Base-by-base conservation (phyloP, 2,329 filamentous ascomycete genomes). In the Aspergillus nomiae region DNA sequence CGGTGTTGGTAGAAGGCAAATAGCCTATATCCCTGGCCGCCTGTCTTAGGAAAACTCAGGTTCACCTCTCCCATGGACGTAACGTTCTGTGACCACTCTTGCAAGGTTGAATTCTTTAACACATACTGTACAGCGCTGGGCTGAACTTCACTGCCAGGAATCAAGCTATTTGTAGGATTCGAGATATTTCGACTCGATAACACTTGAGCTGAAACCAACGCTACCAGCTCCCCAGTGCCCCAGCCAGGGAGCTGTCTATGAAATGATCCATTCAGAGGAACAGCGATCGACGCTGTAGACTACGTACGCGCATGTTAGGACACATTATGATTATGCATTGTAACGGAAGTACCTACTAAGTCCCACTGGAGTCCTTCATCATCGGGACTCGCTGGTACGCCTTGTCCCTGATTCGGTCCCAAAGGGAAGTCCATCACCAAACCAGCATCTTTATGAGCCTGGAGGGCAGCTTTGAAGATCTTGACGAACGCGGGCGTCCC, bases 351-450 rank as follows among this genome's bases (percentile, higher is more conserved):
- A 60, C 61, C 6, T 58, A 69, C 67, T 60, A 71, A 58, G 53
- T 71, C 66, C 69, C 69, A 71, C 2, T 67, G 77, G 59, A 78
- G 68, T 0, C 78, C 80, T 6, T 76, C 73, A 46, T 74, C 70
- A 41, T 72, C 67, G 4, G 59, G 53, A 0, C 69, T 65, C 2
- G 76, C 74, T 3, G 81, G 81, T 5, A 82, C 78, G 10, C 82
- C 82, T 56, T 78, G 74, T 11, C 82, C 82, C 65, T 81, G 77
- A 61, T 80, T 81, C 0, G 82, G 76, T 0, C 82, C 82, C 9
- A 83, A 46, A 0, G 78, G 68, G 64, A 81, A 81, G 64, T 84
- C 82, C 69, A 84, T 76, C 12, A 78, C 60, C 16, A 83, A 54
- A 1, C 71, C 77, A n/a, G 74, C 63, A 1, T 80, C 76, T 32